Conservation (phyloP, 2,329 filamentous ascomycete species). For the Beauveria australis region DNA sequence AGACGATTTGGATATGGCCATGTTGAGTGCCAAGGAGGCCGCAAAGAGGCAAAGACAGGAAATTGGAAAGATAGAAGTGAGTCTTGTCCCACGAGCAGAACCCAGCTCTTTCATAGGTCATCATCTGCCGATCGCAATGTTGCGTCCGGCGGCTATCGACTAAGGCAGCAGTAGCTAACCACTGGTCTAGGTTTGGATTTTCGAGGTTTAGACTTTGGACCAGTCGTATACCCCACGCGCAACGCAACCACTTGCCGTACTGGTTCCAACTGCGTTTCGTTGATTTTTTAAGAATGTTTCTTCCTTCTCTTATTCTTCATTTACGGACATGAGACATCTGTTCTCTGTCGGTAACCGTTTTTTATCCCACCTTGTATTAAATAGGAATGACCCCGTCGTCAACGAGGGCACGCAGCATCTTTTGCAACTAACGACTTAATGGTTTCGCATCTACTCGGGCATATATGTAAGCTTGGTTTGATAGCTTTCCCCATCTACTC, state of each 20-base stretch:
- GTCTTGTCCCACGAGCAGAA: constrained; percentile 24
- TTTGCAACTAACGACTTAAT: constrained; percentile 15
- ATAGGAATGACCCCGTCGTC: background rate
- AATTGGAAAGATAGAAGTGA: constrained; percentile 91
- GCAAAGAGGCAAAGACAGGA: constrained; percentile 69
- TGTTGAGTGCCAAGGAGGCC: constrained; percentile 58
- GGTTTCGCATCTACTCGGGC: constrained; percentile 5
- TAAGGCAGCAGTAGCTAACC: constrained; percentile 1
- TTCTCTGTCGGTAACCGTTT: background rate
- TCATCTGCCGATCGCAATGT: background rate
- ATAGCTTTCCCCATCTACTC: constrained; percentile 6
- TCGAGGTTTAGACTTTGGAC: constrained; percentile 30
- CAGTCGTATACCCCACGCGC: constrained; percentile 19
- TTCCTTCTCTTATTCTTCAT: constrained; percentile 1
- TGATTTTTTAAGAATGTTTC: constrained; percentile 10
- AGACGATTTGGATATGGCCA: constrained; percentile 86
- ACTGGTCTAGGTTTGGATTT: constrained; percentile 37
- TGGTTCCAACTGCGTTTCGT: constrained; percentile 1
- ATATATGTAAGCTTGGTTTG: background rate
- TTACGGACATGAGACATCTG: background rate
- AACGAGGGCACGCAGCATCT: background rate
- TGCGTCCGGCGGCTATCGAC: background rate
- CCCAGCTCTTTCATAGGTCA: background rate
- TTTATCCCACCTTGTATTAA: constrained; percentile 4
- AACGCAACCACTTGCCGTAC: background rate